Evolutionary conservation across 306 rosid genomes (phyloP).

Genomic region (Arachis hypogaea): DNA sequence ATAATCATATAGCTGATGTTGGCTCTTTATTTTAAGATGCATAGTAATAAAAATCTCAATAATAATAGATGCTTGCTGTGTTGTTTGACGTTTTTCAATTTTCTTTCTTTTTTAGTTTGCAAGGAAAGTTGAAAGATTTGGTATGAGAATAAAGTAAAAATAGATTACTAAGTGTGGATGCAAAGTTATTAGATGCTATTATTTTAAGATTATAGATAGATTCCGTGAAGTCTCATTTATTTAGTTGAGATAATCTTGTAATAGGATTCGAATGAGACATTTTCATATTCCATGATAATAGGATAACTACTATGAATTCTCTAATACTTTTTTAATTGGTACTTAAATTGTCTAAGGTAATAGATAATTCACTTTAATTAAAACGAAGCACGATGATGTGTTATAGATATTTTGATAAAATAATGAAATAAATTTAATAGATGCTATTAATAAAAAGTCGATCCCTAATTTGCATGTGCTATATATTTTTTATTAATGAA

Average conservation of each 20-base stretch:
- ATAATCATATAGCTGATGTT: slow-evolving; percentile 25
- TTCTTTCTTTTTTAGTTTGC: background rate
- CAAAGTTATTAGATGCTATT: background rate
- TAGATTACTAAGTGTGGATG: background rate
- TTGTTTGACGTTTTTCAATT: background rate
- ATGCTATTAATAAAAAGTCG: too few species aligned
- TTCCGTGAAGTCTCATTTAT: background rate
- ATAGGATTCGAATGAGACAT: background rate
- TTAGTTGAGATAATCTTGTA: background rate
- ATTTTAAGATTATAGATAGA: background rate
- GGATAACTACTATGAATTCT: background rate
- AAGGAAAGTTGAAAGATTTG: background rate
- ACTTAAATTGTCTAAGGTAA: too few species aligned
- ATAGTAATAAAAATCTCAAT: background rate
- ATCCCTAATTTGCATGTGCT: too few species aligned
- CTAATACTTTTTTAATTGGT: too few species aligned
- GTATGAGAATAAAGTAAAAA: background rate
- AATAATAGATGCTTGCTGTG: background rate
- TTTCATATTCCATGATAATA: background rate
- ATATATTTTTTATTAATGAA: too few species aligned
- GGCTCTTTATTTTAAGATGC: background rate
- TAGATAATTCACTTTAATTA: too few species aligned
- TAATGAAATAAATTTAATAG: too few species aligned
- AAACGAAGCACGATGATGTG: too few species aligned
- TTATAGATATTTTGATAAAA: too few species aligned